Evolutionary conservation across 2,329 filamentous ascomycete species (phyloP), one percentile per base, ranked within the genome.

Genomic region (Colletotrichum endophyticum): DNA sequence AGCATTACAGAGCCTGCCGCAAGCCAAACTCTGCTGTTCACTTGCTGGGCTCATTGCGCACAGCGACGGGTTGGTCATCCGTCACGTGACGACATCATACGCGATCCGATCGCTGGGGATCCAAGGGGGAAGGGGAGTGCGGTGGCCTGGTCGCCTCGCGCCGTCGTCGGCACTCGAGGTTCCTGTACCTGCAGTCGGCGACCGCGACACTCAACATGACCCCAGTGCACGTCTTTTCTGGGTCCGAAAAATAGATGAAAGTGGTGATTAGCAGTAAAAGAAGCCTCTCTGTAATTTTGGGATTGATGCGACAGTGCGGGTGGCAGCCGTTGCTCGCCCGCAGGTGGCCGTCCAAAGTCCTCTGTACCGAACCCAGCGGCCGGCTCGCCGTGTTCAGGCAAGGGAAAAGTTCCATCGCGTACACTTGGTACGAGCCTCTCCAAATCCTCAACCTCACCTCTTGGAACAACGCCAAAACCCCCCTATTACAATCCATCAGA

Each of bases 361-460:
- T 68, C 36, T 62, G 70, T 75, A 77, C 77, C 66, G 66, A 73
- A 70, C 61, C 30, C 72, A 57, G 71, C 69, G 73, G 70, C 59
- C 70, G 61, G 53, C 44, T 76, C 73, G 73, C 73, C 73, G 70
- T 76, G 44, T 76, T 76, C 70, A 75, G 72, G 72, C 61, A 71
- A 72, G 72, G 72, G 75, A 77, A 77, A 77, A 77, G 75, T 72
- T 77, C 72, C 72, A 77, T 75, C 75, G 75, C 75, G 72, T 77
- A 77, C 61, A 36, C 34, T 69, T 72, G 80, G 81, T 80, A 82
- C 80, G 78, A 80, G 80, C 79, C 80, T 81, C 80, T 80, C 85
- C 84, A 84, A 87, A 87, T 84, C 85, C 86, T 88, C 85, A 89
- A 91, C 89, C 86, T 91, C 90, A 91, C 85, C 86, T 87, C 87